Conservation (phyloP, 2,329 filamentous ascomycete species). For the Catunica adiposa region DNA sequence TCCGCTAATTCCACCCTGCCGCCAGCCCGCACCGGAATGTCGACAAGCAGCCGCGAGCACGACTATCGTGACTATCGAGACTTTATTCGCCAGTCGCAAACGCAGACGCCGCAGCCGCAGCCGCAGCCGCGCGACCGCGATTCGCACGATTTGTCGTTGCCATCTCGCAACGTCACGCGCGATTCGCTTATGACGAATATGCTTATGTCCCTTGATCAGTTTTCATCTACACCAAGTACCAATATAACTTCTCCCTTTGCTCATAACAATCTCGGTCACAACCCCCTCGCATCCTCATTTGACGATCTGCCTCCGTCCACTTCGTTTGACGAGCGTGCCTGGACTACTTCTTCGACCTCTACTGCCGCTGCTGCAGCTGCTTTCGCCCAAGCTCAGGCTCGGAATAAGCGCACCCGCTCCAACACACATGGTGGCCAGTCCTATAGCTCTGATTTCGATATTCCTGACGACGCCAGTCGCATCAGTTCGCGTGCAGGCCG, state of each 20-base stretch:
- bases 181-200: slow-evolving; percentile 93
- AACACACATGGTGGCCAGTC: slow-evolving; percentile 30
- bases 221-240: slow-evolving; percentile 32
- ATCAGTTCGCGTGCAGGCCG: slow-evolving; percentile 41
- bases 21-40: slow-evolving; percentile 19
- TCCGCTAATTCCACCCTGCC: slow-evolving; percentile 19
- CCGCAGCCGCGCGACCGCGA: slow-evolving; percentile 28
- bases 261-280: slow-evolving; percentile 9
- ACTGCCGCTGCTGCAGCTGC: slow-evolving; percentile 7
- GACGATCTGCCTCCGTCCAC: slow-evolving; percentile 3
- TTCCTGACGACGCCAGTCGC: slow-evolving; percentile 36
- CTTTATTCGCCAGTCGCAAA: slow-evolving; percentile 9
- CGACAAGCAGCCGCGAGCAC: slow-evolving; percentile 20
- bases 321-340: slow-evolving; percentile 15
- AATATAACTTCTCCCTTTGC: slow-evolving; percentile 23
- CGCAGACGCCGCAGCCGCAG: slow-evolving; percentile 1
- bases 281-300: slow-evolving; percentile 6
- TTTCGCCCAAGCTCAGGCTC: slow-evolving; percentile 9
- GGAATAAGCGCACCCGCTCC: slow-evolving; percentile 17
- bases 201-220: slow-evolving; percentile 79
- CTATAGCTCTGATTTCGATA: slow-evolving; percentile 46
- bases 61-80: slow-evolving; percentile 14
- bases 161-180: slow-evolving; percentile 57
- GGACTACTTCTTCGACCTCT: slow-evolving; percentile 13
- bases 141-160: slow-evolving; percentile 75